These are phyloP conservation scores for Geotrichum carabidarum DNA, from an alignment of 1,139 yeast species.

Conservation along the genomic window DNA sequence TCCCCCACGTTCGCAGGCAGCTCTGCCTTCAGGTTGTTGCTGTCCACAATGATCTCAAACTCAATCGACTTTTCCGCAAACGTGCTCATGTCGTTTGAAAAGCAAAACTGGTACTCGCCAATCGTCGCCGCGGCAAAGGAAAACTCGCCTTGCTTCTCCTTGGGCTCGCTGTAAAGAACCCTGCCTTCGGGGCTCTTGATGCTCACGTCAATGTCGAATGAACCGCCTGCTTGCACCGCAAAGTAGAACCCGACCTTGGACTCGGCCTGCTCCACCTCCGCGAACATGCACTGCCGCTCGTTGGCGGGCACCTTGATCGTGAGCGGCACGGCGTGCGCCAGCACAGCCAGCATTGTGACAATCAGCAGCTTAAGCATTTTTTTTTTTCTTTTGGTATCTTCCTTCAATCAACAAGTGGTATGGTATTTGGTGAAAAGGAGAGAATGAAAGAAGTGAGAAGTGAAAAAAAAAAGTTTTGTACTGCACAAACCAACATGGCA, in stretches of 20 bases:
- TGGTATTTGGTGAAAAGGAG: too few relatives aligned
- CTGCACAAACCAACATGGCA: too few relatives aligned
- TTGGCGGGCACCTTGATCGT: constrained; percentile 77
- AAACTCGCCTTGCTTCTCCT: constrained; percentile 83
- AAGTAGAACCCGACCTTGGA: constrained; percentile 75
- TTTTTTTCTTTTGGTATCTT: too few relatives aligned
- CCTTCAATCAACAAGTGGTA: too few relatives aligned
- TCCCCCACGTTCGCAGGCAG: constrained; percentile 17
- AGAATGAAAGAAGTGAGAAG: background rate
- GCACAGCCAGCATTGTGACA: background rate
- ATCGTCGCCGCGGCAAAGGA: constrained; percentile 57
- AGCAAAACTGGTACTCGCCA: constrained; percentile 94
- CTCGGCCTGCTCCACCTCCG: constrained; percentile 60
- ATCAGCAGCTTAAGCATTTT: background rate
- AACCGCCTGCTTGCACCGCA: constrained; percentile 89
- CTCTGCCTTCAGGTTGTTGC: constrained; percentile 18
- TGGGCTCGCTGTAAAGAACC: constrained; percentile 53
- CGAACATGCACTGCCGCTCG: constrained; percentile 72
- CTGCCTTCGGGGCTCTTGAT: constrained; percentile 67
- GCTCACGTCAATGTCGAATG: constrained; percentile 76
- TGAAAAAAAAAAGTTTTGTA: background rate
- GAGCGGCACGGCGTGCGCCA: constrained; percentile 42
- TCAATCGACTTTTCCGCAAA: constrained; percentile 85
- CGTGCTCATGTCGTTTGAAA: constrained; percentile 80
- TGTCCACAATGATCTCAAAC: constrained; percentile 56